These are phyloP conservation scores for Suillus paluster DNA, from an alignment of 768 basidiomycete genomes.

Conservation along the genomic window DNA sequence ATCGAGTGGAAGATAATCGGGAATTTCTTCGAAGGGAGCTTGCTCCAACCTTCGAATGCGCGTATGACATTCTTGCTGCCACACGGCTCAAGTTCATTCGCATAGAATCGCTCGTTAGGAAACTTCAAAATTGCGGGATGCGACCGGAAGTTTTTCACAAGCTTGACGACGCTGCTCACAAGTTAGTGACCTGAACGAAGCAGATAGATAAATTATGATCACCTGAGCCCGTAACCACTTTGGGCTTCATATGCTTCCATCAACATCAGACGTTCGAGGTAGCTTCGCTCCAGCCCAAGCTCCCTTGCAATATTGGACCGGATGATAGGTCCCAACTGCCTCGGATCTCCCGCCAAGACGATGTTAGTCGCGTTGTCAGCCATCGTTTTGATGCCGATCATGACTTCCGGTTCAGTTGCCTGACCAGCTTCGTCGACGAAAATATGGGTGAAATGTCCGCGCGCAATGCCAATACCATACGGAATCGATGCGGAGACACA, in stretches of 20 bases:
- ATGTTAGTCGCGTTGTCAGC: constrained; percentile 57
- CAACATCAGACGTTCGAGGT: constrained; percentile 62
- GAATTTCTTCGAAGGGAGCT: constrained; percentile 43
- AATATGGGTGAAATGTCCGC: constrained; percentile 69
- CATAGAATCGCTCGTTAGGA: constrained; percentile 66
- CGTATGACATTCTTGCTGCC: constrained; percentile 40
- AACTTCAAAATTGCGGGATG: constrained; percentile 63
- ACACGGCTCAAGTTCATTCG: constrained; percentile 51
- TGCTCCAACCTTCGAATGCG: constrained; percentile 27
- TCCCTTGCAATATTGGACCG: constrained; percentile 58
- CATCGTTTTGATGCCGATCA: constrained; percentile 65
- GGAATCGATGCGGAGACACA: constrained; percentile 65
- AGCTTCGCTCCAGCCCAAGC: constrained; percentile 63
- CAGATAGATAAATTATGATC: constrained; percentile 18
- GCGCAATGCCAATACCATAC: constrained; percentile 57
- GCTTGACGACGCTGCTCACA: constrained; percentile 57
- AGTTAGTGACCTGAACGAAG: constrained; percentile 3
- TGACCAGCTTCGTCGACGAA: constrained; percentile 78
- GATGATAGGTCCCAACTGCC: constrained; percentile 73
- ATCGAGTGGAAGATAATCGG: constrained; percentile 68
- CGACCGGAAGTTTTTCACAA: constrained; percentile 68
- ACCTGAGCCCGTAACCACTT: constrained; percentile 42
- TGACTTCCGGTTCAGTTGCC: constrained; percentile 69
- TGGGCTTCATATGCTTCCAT: constrained; percentile 45
- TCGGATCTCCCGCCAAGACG: constrained; percentile 70